Conservation (phyloP, 1,139 yeast genomes). For the Debaryomyces coudertii region DNA sequence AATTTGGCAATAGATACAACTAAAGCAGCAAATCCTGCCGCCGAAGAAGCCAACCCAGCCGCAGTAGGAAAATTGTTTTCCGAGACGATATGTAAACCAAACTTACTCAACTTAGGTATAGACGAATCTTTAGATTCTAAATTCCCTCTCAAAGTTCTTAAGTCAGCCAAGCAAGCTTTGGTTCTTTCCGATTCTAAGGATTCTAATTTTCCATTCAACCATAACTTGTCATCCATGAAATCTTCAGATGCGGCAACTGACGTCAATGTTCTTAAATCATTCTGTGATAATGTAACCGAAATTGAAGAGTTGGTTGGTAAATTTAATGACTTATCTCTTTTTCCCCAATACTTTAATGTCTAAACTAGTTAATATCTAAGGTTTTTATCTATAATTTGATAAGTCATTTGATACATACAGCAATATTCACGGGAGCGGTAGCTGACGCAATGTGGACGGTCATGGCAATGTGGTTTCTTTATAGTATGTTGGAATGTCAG, state of each 20-base stretch:
- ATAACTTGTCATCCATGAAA: conserved; percentile 67
- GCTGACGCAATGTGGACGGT: conserved; percentile 71
- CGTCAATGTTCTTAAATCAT: conserved; percentile 87
- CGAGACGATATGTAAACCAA: conserved; percentile 78
- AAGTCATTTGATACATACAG: conserved; percentile 51
- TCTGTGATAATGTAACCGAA: conserved; percentile 89
- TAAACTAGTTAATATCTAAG: conserved; percentile 31
- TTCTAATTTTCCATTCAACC: conserved; percentile 81
- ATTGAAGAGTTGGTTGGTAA: conserved; percentile 95
- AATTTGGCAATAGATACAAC: conserved; percentile 84
- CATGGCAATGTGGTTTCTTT: conserved; percentile 26
- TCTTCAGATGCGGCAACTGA: conserved; percentile 72
- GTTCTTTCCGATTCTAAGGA: conserved; percentile 70
- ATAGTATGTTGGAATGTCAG: conserved; percentile 4
- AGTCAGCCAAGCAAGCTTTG: conserved; percentile 75
- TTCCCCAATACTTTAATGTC: conserved; percentile 98
- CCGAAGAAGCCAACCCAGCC: conserved; percentile 96
- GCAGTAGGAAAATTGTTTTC: conserved; percentile 99
- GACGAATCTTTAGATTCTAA: conserved; percentile 53
- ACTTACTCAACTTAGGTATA: conserved; percentile 64
- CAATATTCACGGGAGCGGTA: conserved; percentile 97
- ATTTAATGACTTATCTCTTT: conserved; percentile 83
- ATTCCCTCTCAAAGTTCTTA: conserved; percentile 64
- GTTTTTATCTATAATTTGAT: not conserved
- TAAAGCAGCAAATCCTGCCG: conserved; percentile 97